A percentile compares a stretch with the other conserved stretches of the same genome.
Conservation (phyloP, 495 filamentous ascomycete species). For the Penicillium herquei region DNA sequence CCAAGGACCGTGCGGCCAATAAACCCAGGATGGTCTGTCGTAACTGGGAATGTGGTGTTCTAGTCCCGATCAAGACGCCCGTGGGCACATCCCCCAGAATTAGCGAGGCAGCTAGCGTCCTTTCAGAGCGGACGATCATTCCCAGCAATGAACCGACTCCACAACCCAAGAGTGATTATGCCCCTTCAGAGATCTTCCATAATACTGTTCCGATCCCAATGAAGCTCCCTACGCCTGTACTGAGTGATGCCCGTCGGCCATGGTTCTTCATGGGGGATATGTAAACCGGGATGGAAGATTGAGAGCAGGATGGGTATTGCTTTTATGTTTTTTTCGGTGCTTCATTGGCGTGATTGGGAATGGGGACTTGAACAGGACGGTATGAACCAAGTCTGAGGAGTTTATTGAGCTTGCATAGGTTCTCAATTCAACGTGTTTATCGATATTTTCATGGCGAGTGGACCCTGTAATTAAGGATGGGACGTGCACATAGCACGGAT, state of each 20-base stretch:
- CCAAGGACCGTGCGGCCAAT: constrained; percentile 62
- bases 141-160: not conserved
- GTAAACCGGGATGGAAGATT: too few relatives aligned
- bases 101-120: not conserved
- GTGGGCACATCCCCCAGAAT: not conserved
- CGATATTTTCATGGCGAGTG: too few relatives aligned
- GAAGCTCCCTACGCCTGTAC: constrained; percentile 53
- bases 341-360: too few relatives aligned
- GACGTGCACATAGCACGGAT: too few relatives aligned
- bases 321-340: too few relatives aligned
- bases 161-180: not conserved
- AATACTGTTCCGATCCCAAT: constrained; percentile 69
- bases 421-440: too few relatives aligned
- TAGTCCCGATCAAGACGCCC: constrained; percentile 52
- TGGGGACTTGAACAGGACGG: too few relatives aligned
- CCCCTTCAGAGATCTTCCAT: constrained; percentile 46
- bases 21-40: constrained; percentile 73
- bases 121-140: not conserved
- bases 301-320: too few relatives aligned
- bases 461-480: too few relatives aligned
- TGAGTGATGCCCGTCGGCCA: constrained; percentile 45
- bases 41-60: constrained; percentile 96
- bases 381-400: too few relatives aligned
- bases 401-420: too few relatives aligned
- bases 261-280: constrained; percentile 50